Base-by-base conservation (phyloP, 164 flowering plant species). In the Protea cynaroides region DNA sequence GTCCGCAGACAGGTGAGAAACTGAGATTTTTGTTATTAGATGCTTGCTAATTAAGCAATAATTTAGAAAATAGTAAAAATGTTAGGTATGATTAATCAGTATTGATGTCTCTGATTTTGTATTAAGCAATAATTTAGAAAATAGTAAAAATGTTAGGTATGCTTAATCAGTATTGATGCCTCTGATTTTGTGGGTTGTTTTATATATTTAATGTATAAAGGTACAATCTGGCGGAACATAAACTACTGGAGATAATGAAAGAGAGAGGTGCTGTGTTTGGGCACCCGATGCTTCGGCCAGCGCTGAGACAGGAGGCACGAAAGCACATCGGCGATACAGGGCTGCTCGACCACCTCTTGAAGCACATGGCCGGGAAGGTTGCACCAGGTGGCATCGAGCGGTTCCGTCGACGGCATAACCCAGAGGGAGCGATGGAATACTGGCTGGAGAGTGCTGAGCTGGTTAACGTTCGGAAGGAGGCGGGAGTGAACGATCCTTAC, bases 341-440 rank as follows among this genome's bases (percentile, higher is more conserved):
- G 15, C 67, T 94, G 43, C 69, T 94, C 22, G 98, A 91, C 66
- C 98, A 94, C 67, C 76, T 94, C 44, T 74, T 94, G 65, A 94
- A 94, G 76, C 96, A 91, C 62, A 85, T 89, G 88, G 87, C 96
- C 0, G 95, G 91, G 34, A 91, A 85, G 68, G 76, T 85, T 46
- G 86, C 87, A 0, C 88, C 95, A 0, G 86, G 86, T 38, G 92
- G 91, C 2, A 54, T 62, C 12, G 88, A 86, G 49, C 66, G 98
- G 66, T 89, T 94, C 65, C 70, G 86, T 55, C 63, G 98, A 73
- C 69, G 96, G 40, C 96, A 89, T 73, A 94, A 89, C 68, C 78
- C 93, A 0, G 87, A 89, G 7, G 98, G 98, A 0, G 87, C 83
- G 40, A 94, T 94, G 96, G 98, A 94, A 78, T 94, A 94, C 37